phyloP scores from a whole-genome alignment of 2,329 filamentous ascomycete genomes.

The Sporothrix curviconia region DNA sequence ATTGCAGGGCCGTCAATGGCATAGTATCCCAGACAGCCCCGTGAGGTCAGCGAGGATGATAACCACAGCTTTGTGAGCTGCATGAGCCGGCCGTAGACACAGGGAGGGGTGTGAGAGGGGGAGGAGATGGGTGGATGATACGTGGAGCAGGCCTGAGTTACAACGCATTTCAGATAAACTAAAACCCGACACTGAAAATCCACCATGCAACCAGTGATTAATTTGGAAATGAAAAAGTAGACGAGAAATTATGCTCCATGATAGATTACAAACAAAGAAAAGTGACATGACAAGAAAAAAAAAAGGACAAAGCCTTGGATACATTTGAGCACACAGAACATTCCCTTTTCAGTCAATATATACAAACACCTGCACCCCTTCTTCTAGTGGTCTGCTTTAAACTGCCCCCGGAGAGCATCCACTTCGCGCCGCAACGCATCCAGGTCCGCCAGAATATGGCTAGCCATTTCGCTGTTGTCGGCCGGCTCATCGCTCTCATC shows the following conservation, averaged over 20 bases:
- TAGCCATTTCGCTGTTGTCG: slow-evolving; percentile 32
- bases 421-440: slow-evolving; percentile 68
- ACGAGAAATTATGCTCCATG: not conserved
- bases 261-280: not conserved
- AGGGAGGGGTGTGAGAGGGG: no score
- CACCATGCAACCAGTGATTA: no score
- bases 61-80: not conserved
- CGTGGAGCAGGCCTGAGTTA: no score
- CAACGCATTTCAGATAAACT: no score
- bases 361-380: not conserved
- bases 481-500: slow-evolving; percentile 20
- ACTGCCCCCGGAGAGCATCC: slow-evolving; percentile 51
- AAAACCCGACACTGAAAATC: no score
- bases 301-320: not conserved
- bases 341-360: slow-evolving; percentile 3
- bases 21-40: no score
- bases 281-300: not conserved
- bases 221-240: no score
- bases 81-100: not conserved
- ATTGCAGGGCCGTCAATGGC: no score
- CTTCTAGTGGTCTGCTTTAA: not conserved
- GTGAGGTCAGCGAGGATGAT: no score
- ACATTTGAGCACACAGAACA: not conserved
- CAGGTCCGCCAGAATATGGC: slow-evolving; percentile 66
- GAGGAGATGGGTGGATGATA: no score